phyloP scores from a whole-genome alignment of 2,329 filamentous ascomycete genomes.

The Neocucurbitaria cava region DNA sequence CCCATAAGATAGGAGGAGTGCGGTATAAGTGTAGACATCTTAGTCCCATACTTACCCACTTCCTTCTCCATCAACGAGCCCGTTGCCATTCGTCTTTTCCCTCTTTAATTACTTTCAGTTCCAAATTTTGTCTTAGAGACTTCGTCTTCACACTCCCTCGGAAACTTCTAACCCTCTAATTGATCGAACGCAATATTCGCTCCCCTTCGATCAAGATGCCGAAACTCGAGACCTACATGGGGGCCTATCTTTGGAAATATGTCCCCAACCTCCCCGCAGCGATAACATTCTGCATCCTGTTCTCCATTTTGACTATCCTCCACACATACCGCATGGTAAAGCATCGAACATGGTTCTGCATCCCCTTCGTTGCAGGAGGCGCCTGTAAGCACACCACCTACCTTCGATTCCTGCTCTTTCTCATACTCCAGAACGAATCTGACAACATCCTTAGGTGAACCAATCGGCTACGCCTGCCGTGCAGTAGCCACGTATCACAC shows the following conservation, averaged over 20 bases:
- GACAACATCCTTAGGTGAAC: no score
- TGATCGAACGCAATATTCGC: background rate
- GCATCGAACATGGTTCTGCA: slow-evolving; percentile 56
- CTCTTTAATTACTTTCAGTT: background rate
- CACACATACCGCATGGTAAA: slow-evolving; percentile 53
- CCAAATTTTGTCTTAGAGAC: background rate
- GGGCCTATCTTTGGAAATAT: slow-evolving; percentile 39
- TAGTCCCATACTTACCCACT: background rate
- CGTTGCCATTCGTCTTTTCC: background rate
- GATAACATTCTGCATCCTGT: slow-evolving; percentile 56
- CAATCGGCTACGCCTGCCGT: slow-evolving; percentile 59
- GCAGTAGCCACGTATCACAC: slow-evolving; percentile 44
- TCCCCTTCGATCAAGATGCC: slow-evolving; percentile 9
- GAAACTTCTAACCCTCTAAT: background rate
- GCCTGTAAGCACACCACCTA: slow-evolving; percentile 52
- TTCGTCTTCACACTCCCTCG: background rate
- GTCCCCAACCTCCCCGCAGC: slow-evolving; percentile 55
- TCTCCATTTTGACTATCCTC: slow-evolving; percentile 47
- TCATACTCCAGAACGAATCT: no score
- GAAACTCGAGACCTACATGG: slow-evolving; percentile 14
- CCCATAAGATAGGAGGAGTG: background rate
- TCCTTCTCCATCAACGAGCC: background rate
- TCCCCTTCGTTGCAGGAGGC: slow-evolving; percentile 55
- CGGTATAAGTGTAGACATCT: background rate
- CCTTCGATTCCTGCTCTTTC: slow-evolving; percentile 8